These are phyloP conservation scores for Blastomyces silverae DNA, from an alignment of 2,329 filamentous ascomycete genomes.

Conservation along the genomic window DNA sequence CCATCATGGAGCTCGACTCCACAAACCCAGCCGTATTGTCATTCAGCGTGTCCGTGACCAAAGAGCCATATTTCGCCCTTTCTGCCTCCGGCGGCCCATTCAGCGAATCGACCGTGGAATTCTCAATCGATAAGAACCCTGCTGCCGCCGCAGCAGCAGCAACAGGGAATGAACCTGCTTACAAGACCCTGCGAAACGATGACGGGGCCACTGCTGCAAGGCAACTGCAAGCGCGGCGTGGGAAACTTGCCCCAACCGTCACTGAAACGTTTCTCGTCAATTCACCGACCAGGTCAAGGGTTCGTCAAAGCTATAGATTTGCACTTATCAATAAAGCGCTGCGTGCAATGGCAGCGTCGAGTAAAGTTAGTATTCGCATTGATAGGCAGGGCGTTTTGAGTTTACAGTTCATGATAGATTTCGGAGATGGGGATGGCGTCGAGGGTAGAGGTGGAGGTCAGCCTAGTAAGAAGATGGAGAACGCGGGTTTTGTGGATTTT, in stretches of 20 bases:
- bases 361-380: conserved; percentile 83
- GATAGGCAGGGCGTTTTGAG: conserved; percentile 87
- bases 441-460: conserved; percentile 23
- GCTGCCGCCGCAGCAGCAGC: conserved; percentile 24
- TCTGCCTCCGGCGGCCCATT: conserved; percentile 56
- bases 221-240: conserved; percentile 28
- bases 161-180: conserved; percentile 24
- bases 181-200: conserved; percentile 31
- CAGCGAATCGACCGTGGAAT: conserved; percentile 56
- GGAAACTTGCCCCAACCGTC: conserved; percentile 39
- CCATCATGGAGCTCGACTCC: conserved; percentile 49
- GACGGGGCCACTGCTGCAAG: conserved; percentile 32
- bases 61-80: conserved; percentile 66
- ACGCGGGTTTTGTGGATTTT: conserved; percentile 44
- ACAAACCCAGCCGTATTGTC: conserved; percentile 68
- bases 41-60: conserved; percentile 55
- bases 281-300: conserved; percentile 53
- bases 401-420: conserved; percentile 92
- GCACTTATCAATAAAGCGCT: conserved; percentile 75
- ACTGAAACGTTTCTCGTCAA: conserved; percentile 50
- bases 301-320: conserved; percentile 80
- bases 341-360: conserved; percentile 87
- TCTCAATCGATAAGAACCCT: conserved; percentile 44
- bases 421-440: conserved; percentile 52
- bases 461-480: conserved; percentile 24